A percentile compares a stretch with the other conserved stretches of the same genome.
Evolutionary conservation across 345 rosid species (phyloP).

Genomic region (Lepidium africanum): DNA sequence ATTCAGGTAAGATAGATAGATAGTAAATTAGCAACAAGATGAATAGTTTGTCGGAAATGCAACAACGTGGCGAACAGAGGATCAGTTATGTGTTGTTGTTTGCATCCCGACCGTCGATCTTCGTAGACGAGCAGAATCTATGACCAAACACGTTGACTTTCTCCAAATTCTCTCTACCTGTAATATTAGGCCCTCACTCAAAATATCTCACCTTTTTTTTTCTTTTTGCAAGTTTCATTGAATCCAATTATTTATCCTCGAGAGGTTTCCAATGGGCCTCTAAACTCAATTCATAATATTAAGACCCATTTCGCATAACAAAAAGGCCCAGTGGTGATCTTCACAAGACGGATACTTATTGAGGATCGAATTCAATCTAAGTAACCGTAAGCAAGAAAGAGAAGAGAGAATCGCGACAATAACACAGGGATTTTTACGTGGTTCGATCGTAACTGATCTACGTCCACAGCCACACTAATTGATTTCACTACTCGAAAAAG

Average conservation of each 20-base stretch:
- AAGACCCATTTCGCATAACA: background rate
- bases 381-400: too few relatives aligned
- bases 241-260: background rate
- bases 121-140: background rate
- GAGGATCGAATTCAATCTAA: too few relatives aligned
- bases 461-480: too few relatives aligned
- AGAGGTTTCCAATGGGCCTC: background rate
- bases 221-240: background rate
- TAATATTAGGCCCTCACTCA: too few relatives aligned
- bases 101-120: background rate
- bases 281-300: background rate
- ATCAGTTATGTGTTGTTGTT: background rate
- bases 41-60: background rate
- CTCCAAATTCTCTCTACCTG: background rate
- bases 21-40: background rate
- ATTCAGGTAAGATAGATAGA: background rate
- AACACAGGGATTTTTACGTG: too few relatives aligned
- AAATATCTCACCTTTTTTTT: background rate
- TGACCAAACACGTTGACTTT: background rate
- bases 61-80: conserved; percentile 1
- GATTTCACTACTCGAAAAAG: too few relatives aligned
- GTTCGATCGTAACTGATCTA: too few relatives aligned
- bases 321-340: too few relatives aligned
- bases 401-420: too few relatives aligned
- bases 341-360: too few relatives aligned